A percentile compares a stretch with the other conserved stretches of the same genome.
Conservation (phyloP, 257 asterid genomes). For the Gardenia jasminoides region DNA sequence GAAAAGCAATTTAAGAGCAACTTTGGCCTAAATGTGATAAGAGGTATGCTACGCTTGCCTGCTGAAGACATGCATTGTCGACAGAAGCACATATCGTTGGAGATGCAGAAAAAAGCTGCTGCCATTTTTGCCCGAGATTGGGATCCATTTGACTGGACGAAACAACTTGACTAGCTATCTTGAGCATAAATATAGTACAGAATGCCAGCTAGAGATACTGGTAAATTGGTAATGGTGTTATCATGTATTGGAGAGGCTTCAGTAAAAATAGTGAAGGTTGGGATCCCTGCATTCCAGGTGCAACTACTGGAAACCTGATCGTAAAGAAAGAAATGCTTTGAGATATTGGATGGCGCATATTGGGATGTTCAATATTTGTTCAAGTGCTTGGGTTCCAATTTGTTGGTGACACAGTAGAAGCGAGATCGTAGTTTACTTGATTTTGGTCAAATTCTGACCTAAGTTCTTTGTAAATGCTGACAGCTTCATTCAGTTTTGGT, state of each 20-base stretch:
- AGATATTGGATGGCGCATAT: too few relatives aligned
- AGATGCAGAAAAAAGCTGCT: conserved; percentile 66
- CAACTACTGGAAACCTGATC: too few relatives aligned
- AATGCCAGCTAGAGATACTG: too few relatives aligned
- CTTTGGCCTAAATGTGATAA: conserved; percentile 73
- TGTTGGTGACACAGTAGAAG: too few relatives aligned
- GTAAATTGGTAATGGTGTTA: not conserved
- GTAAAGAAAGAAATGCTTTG: too few relatives aligned
- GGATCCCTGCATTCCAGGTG: not conserved
- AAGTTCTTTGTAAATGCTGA: too few relatives aligned
- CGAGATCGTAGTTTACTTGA: too few relatives aligned
- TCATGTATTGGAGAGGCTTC: not conserved
- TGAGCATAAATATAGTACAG: not conserved
- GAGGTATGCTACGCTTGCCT: conserved; percentile 79
- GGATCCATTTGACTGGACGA: conserved; percentile 92
- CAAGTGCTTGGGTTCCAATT: too few relatives aligned
- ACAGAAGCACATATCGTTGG: conserved; percentile 61
- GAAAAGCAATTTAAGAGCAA: conserved; percentile 70
- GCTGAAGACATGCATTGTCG: conserved; percentile 90
- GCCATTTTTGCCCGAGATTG: conserved; percentile 61
- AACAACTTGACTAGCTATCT: conserved; percentile 38
- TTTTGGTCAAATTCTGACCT: too few relatives aligned
- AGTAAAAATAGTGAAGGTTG: not conserved
- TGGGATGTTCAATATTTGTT: too few relatives aligned
- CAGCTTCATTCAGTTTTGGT: too few relatives aligned